Evolutionary conservation across 805 yeast genomes (phyloP), one percentile per base, ranked within the genome.

Genomic region (Candida vaughaniae): DNA sequence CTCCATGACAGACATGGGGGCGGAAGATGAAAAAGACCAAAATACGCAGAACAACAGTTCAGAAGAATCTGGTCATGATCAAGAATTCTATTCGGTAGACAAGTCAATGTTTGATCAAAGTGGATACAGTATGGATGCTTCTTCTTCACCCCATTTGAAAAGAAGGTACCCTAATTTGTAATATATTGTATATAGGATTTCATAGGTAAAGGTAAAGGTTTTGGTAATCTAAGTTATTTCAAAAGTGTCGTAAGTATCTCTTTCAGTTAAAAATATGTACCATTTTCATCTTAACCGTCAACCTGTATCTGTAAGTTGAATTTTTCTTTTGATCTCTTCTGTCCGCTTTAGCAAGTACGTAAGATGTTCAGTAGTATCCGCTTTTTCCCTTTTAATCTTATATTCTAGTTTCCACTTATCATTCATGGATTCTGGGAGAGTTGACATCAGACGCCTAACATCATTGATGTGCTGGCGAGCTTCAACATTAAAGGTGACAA

Each of bases 141-240:
- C 60, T 4, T 52, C 60, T 6, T 56, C 62, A 6, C 64, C 65
- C 3, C 64, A 56, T 46, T 39, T 52, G 27, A 46, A 55, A 37
- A 33, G 53, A 32, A 36, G 48, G 26, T 42, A 36, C 17, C 30
- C 30, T 6, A 25, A 25, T 30, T 25, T 30, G 34, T 36, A 35
- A 33, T 16, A 15, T 33, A 18, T 15, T 33, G 27, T 32, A 32
- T 12, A 32, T 22, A 30, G 28, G n/a, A 20, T 22, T 16, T 22
- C 15, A 8, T 25, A 25, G 28, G 23, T 20, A 20, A 20, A 10
- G 23, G 10, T 10, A 6, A 20, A 6, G 23, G 23, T 7, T 20
- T 10, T 6, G 23, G 23, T n/a, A n/a, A n/a, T n/a, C n/a, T n/a
- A n/a, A n/a, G n/a, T n/a, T n/a, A n/a, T n/a, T n/a, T n/a, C n/a